Conservation (phyloP, 1,284 basidiomycete genomes). For the Rhodotorula sp. region DNA sequence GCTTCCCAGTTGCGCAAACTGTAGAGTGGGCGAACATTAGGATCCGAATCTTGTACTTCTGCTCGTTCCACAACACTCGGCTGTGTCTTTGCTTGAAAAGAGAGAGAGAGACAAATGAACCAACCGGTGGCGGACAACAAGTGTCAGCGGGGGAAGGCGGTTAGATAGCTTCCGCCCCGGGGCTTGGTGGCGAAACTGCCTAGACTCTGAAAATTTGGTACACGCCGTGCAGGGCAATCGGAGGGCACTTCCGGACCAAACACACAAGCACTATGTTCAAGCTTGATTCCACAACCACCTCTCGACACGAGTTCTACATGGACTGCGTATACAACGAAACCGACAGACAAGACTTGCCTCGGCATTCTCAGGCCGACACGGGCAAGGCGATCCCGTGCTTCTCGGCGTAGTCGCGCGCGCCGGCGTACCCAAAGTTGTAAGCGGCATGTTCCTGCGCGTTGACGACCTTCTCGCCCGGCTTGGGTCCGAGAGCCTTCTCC, state of each 20-base stretch:
- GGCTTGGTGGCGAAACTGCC: not conserved
- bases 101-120: no score
- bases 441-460: conserved; percentile 40
- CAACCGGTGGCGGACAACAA: no score
- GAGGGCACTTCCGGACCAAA: no score
- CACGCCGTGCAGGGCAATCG: no score
- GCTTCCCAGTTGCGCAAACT: not conserved
- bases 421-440: conserved; percentile 44
- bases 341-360: not conserved
- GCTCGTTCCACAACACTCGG: no score
- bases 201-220: no score
- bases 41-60: not conserved
- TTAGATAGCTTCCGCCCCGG: not conserved
- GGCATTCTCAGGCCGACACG: not conserved
- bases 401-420: conserved; percentile 44
- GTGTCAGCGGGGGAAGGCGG: no score
- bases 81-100: not conserved
- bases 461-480: conserved; percentile 24
- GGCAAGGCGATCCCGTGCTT: conserved; percentile 22
- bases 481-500: conserved; percentile 34
- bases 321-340: not conserved
- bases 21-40: not conserved
- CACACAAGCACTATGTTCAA: no score
- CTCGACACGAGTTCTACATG: not conserved
- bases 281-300: not conserved